Percentiles rank a stretch among this genome's conserved stretches.
These are phyloP conservation scores for Candida succiphila DNA, from an alignment of 805 yeast species.

Conservation along the genomic window DNA sequence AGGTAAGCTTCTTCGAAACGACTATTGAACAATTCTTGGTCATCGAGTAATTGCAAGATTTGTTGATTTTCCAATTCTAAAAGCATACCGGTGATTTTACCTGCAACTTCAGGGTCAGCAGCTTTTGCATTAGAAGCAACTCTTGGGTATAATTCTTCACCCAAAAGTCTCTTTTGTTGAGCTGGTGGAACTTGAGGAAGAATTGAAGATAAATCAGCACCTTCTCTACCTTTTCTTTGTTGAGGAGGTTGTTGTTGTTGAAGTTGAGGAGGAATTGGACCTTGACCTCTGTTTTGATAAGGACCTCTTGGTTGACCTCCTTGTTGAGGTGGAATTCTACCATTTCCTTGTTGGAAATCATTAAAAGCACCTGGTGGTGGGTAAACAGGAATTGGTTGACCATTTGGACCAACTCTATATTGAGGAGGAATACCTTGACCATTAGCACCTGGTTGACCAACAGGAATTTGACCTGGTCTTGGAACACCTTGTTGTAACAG, in stretches of 20 bases:
- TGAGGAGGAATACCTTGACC: constrained; percentile 56
- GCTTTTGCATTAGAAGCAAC: constrained; percentile 81
- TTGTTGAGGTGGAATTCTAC: too few species aligned
- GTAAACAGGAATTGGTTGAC: constrained; percentile 75
- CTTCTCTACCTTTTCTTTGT: constrained; percentile 15
- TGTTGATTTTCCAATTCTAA: constrained; percentile 90
- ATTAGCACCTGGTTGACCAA: constrained; percentile 40
- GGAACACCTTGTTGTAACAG: constrained; percentile 56
- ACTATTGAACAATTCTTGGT: constrained; percentile 79
- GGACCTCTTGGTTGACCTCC: constrained; percentile 27
- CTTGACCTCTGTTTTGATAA: constrained; percentile 34
- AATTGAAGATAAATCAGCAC: constrained; percentile 43
- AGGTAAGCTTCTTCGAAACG: constrained; percentile 91
- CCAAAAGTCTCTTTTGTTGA: constrained; percentile 94
- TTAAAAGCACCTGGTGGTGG: constrained; percentile 77
- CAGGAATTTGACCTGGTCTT: constrained; percentile 56
- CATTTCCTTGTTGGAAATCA: constrained; percentile 53
- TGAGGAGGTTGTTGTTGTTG: constrained; percentile 15
- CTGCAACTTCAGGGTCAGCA: constrained; percentile 89
- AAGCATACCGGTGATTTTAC: constrained; percentile 98
- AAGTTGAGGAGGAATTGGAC: constrained; percentile 16
- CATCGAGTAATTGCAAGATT: constrained; percentile 79
- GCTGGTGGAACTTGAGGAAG: constrained; percentile 65
- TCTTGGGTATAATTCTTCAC: constrained; percentile 94
- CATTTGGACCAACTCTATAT: constrained; percentile 69